Base-by-base conservation (phyloP, 768 basidiomycete genomes). In the Podaxis sp. region DNA sequence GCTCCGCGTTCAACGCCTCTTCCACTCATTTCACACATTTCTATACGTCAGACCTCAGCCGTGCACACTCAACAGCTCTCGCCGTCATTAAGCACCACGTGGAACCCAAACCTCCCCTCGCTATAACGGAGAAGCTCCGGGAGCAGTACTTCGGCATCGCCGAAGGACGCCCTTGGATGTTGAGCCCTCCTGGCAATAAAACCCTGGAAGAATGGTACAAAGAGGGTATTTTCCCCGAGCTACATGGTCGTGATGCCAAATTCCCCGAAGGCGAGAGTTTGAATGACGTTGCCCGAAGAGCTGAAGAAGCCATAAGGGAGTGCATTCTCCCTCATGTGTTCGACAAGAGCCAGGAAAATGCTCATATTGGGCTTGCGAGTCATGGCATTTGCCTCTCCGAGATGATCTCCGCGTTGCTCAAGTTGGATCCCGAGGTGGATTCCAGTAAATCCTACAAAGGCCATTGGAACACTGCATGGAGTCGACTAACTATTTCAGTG, bases 391-490 rank as follows among this genome's bases (percentile, higher is more conserved):
- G 85, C 67, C 90, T 93, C 47, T 78, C 79, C 51, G 85, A 87
- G 70, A 66, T 90, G 15, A 71, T 91, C 13, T 73, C 79, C 15
- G 85, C 83, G 11, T 67, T 92, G 17, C 66, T 91, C 25, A 72
- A 75, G 47, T 65, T 82, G 50, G 82, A 84, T 68, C 83, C 81
- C 49, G 75, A 78, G 60, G 77, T 82, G 43, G 71, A 75, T 8
- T 69, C 71, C 8, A 77, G 74, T 33, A 69, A 67, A 33, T 73
- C 59, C 36, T 79, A 73, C 61, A 75, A 64, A 61, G 89, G 89
- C 2, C 71, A 91, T 56, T 43, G 76, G 64, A 92, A 91, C 67
- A 91, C 90, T 0, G 90, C 86, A n/a, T 92, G 90, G 90, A 85
- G 84, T 36, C 77, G 88, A 55, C 77, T 82, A 11, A 76, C 77